Base-by-base conservation (phyloP, 2,329 filamentous ascomycete genomes). In the Waltergamsia citrina region DNA sequence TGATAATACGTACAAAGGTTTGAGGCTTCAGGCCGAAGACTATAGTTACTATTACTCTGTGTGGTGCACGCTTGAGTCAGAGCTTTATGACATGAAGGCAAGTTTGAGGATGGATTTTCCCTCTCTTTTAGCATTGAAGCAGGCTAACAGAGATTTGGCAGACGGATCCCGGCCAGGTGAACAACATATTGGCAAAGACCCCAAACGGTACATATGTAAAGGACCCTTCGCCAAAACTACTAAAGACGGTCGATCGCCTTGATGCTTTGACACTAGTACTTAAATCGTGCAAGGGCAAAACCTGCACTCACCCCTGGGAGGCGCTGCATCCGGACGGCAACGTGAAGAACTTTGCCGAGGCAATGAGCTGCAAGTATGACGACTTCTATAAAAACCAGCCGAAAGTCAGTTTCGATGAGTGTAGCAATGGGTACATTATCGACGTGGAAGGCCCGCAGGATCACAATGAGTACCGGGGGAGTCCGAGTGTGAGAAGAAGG, bases 21-120 rank as follows among this genome's bases (percentile, higher is more conserved):
- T 74, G n/a, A 60, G 72, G 15, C 48, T 77, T 4, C 53, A 71
- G 12, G 53, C 62, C 2, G 46, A 60, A 3, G 49, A 52, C 3
- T 80, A 78, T 44, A 72, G 67, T 42, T 47, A 79, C 3, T 71
- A 74, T 38, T 81, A 81, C 43, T 65, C 73, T 0, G 74, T 81
- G 0, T 81, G 76, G 74, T 81, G 78, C 50, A 77, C 56, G n/a
- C 71, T 72, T 38, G 75, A 79, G 45, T 67, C 71, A 35, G 74
- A 81, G 50, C 60, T 78, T 3, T 81, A 80, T 45, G 67, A 80
- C 40, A 44, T 77, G 17, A 65, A 57, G 39, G 70, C 33, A 33
- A 14, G 37, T 36, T n/a, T n/a, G 6, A 16, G 19, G 18, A 33
- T 36, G 3, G 12, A 18, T 18, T 7, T 7, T 7, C 16, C 9